Evolutionary conservation across 768 basidiomycete genomes (phyloP), one percentile per base, ranked within the genome.

Genomic region (Leucosporidium creatinivorum): DNA sequence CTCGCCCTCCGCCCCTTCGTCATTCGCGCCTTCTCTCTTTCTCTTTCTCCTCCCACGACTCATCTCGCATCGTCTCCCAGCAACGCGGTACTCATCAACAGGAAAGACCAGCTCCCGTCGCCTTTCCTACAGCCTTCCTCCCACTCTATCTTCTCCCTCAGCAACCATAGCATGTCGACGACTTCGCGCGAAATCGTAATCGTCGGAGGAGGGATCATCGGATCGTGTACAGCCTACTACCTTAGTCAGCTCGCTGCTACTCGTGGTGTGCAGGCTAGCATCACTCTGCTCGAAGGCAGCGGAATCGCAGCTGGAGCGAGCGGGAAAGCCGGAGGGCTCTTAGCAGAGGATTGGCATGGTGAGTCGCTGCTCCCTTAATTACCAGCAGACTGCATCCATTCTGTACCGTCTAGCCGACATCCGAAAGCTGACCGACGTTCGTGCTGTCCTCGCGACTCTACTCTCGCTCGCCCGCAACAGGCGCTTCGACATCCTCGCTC

Each of bases 131-230:
- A n/a, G 39, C 39, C 3, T 13, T 13, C 15, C 15, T 17, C 39
- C 39, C 39, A 12, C 15, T 13, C 15, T 13, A 17, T n/a, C 39
- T 44, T 12, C 39, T 44, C 6, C 15, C 39, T 44, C 39, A 2
- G 8, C 39, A 10, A 44, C 8, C 8, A 6, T 44, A 15, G 8
- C 39, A 44, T 44, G 39, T 51, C 56, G 56, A 25, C 28, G 19
- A 23, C 67, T 17, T 48, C 61, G 23, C 55, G 36, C 44, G 26
- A 77, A 58, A 86, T 93, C 62, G 83, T 89, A 36, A 84, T 93
- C 67, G 82, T 93, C 68, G 91, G 91, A 31, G 91, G 86, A 26
- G 91, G 91, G 0, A 91, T 93, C 72, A 87, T 92, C 50, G 91
- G 91, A 13, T 86, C 87, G 66, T 87, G 87, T 1, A 88, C 86